phyloP scores from a whole-genome alignment of 371 early-diverging fungal species.

The Mortierella sp. region DNA sequence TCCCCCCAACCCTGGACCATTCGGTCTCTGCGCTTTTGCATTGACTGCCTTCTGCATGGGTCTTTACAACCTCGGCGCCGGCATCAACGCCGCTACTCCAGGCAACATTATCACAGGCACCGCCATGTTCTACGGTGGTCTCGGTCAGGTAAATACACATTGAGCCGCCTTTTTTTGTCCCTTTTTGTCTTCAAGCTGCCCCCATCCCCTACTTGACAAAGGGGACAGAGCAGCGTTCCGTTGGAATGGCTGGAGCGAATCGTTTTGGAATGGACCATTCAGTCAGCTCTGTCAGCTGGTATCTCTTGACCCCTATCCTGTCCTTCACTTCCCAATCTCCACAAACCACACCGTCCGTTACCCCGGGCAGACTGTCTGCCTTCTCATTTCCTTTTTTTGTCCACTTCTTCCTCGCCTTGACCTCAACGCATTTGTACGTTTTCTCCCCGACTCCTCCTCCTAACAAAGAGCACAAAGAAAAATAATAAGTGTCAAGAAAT shows the following conservation, averaged over 20 bases:
- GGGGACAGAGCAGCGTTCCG: neutral
- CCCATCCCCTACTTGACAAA: neutral
- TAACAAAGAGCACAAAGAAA: neutral
- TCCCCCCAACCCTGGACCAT: slow-evolving; percentile 78
- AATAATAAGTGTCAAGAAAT: neutral
- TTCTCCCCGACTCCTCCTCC: neutral
- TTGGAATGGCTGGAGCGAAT: neutral
- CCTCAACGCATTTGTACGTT: neutral
- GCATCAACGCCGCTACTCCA: slow-evolving; percentile 66
- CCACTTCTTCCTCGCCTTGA: neutral
- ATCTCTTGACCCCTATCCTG: neutral
- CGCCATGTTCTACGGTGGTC: slow-evolving; percentile 83
- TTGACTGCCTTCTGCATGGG: slow-evolving; percentile 82
- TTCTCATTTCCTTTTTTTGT: neutral
- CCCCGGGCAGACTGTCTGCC: neutral
- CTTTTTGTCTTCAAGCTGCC: neutral
- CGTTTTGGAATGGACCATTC: neutral
- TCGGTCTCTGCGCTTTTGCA: slow-evolving; percentile 83
- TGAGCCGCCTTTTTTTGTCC: neutral
- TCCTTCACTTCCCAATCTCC: neutral
- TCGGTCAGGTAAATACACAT: slow-evolving; percentile 69
- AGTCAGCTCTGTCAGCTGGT: neutral
- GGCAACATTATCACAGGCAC: slow-evolving; percentile 75
- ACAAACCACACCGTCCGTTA: neutral
- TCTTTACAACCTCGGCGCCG: slow-evolving; percentile 79